Percentiles rank a stretch among this genome's conserved stretches.
These are phyloP conservation scores for Buddleja alternifolia DNA, from an alignment of 257 asterid species.

Conservation along the genomic window DNA sequence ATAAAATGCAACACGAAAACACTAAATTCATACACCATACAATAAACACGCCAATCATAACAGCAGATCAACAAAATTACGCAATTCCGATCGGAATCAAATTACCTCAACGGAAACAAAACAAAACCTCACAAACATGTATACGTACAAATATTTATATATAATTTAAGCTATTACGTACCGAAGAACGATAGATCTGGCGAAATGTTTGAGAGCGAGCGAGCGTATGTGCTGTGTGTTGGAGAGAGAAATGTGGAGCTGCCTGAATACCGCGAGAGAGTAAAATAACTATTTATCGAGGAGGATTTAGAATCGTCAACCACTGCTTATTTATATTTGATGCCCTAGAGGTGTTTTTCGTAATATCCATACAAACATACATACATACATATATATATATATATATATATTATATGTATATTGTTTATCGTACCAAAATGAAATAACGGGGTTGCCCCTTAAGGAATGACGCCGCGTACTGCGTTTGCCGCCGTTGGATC, in stretches of 20 bases:
- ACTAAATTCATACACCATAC: background rate
- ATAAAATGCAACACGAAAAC: slow-evolving; percentile 20
- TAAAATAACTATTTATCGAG: slow-evolving; percentile 27
- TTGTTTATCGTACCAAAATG: too few relatives aligned
- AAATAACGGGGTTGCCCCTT: slow-evolving; percentile 38
- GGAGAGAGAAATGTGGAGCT: slow-evolving; percentile 38
- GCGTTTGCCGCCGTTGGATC: slow-evolving; percentile 42
- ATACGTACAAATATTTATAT: background rate
- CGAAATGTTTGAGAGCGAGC: slow-evolving; percentile 31
- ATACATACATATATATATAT: too few relatives aligned
- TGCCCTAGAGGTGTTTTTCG: slow-evolving; percentile 1
- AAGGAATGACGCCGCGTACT: background rate
- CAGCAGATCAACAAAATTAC: slow-evolving; percentile 22
- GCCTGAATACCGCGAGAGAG: slow-evolving; percentile 40
- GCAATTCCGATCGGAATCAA: slow-evolving; percentile 18
- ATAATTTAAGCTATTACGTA: slow-evolving; percentile 1
- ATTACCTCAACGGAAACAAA: background rate
- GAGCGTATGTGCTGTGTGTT: background rate
- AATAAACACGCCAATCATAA: slow-evolving; percentile 18
- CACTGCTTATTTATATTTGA: slow-evolving; percentile 39
- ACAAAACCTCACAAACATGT: slow-evolving; percentile 22
- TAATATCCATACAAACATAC: slow-evolving; percentile 25
- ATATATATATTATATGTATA: too few relatives aligned
- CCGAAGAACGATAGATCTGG: slow-evolving; percentile 39
- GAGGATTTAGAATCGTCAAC: slow-evolving; percentile 37